Evolutionary conservation across 2,329 filamentous ascomycete species (phyloP).

Genomic region (Alternaria sp.): DNA sequence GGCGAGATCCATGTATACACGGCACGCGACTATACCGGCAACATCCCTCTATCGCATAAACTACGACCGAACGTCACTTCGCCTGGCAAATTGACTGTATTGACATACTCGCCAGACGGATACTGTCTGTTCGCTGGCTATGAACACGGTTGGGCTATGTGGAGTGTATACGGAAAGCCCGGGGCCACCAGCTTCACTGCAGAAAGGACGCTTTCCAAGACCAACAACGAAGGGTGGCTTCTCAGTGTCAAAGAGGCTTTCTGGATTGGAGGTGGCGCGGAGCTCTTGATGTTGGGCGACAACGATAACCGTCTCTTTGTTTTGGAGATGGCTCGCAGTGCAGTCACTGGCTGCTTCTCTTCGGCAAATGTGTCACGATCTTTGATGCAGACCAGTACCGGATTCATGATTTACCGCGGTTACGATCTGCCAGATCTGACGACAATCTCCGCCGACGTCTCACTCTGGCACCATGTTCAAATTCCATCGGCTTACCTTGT

Average conservation of each 20-base stretch:
- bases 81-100: slow-evolving; percentile 73
- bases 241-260: slow-evolving; percentile 75
- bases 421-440: slow-evolving; percentile 91
- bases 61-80: slow-evolving; percentile 73
- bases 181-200: slow-evolving; percentile 82
- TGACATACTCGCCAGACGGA: slow-evolving; percentile 91
- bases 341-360: slow-evolving; percentile 89
- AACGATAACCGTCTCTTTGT: slow-evolving; percentile 81
- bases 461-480: slow-evolving; percentile 92
- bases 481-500: slow-evolving; percentile 84
- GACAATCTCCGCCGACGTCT: slow-evolving; percentile 88
- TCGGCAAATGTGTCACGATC: slow-evolving; percentile 90
- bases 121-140: slow-evolving; percentile 96
- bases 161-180: slow-evolving; percentile 96
- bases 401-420: slow-evolving; percentile 89
- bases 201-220: slow-evolving; percentile 67
- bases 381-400: slow-evolving; percentile 84
- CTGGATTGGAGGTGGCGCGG: slow-evolving; percentile 88
- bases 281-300: slow-evolving; percentile 76
- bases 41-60: slow-evolving; percentile 85
- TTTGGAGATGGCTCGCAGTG: slow-evolving; percentile 90
- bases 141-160: slow-evolving; percentile 89
- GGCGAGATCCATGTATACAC: slow-evolving; percentile 88
- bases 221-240: slow-evolving; percentile 85
- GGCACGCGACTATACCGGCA: slow-evolving; percentile 90